phyloP scores from a whole-genome alignment of 2,329 filamentous ascomycete genomes.

The Mariannaea elegans region DNA sequence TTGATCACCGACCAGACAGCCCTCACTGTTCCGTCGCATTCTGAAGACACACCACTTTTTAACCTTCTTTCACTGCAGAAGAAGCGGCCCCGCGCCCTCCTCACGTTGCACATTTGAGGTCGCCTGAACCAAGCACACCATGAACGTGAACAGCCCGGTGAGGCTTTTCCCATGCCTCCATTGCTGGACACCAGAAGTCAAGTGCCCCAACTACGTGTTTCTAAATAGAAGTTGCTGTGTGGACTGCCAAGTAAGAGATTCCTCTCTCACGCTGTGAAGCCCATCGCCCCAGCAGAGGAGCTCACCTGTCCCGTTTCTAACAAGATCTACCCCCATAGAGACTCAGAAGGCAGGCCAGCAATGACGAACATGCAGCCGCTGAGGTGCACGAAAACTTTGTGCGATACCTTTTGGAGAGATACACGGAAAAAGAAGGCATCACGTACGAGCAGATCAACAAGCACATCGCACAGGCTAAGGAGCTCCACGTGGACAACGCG shows the following conservation, averaged over 20 bases:
- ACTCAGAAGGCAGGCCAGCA: slow-evolving; percentile 19
- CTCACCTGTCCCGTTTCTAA: slow-evolving; percentile 1
- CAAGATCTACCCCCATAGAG: slow-evolving; percentile 22
- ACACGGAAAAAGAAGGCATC: slow-evolving; percentile 32
- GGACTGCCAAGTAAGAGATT: slow-evolving; percentile 33
- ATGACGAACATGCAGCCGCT: slow-evolving; percentile 29
- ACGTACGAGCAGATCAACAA: slow-evolving; percentile 35
- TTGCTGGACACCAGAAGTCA: slow-evolving; percentile 37
- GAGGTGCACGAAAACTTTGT: slow-evolving; percentile 36
- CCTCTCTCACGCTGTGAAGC: neutral
- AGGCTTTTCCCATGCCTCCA: slow-evolving; percentile 33
- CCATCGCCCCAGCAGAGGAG: neutral
- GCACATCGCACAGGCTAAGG: slow-evolving; percentile 29
- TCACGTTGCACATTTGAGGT: slow-evolving; percentile 14
- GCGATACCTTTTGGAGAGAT: slow-evolving; percentile 37
- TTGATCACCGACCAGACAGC: neutral
- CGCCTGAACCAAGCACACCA: slow-evolving; percentile 16
- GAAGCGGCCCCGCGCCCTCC: neutral
- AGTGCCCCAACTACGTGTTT: slow-evolving; percentile 39
- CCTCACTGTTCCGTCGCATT: neutral
- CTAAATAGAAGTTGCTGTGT: slow-evolving; percentile 35
- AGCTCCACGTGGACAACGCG: slow-evolving; percentile 33
- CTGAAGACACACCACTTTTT: slow-evolving; percentile 9
- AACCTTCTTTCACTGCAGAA: slow-evolving; percentile 9
- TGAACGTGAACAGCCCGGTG: slow-evolving; percentile 29